Percentiles rank a stretch among this genome's conserved stretches.
Evolutionary conservation across 148 eudicot species (phyloP).

Genomic region (Cornus controversa): DNA sequence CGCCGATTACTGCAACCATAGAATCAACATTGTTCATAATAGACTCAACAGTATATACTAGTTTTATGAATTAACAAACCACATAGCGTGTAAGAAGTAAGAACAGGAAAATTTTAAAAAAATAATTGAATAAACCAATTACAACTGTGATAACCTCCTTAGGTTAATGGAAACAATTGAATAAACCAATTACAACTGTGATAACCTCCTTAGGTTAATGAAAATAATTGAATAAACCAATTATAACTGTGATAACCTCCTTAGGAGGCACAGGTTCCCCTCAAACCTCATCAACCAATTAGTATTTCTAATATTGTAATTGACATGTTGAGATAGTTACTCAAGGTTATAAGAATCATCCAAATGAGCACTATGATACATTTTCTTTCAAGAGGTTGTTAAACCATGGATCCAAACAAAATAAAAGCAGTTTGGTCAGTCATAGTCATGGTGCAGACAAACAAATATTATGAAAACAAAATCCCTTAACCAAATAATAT

Average conservation of each 20-base stretch:
- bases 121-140: neutral
- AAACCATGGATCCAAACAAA: neutral
- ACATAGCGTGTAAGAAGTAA: no score
- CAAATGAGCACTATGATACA: neutral
- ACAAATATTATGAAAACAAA: neutral
- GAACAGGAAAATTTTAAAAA: no score
- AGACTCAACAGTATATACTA: neutral
- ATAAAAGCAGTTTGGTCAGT: neutral
- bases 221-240: neutral
- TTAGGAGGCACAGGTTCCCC: neutral
- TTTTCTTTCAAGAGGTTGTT: neutral
- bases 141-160: no score
- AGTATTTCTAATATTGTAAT: neutral
- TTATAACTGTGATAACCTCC: no score
- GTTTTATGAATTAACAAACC: neutral
- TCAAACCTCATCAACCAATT: neutral
- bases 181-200: neutral
- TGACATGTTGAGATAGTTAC: neutral
- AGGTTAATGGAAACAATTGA: no score
- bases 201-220: no score
- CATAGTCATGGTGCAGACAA: neutral
- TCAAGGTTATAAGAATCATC: neutral
- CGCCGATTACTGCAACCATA: neutral
- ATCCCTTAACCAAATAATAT: neutral
- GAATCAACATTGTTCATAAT: slow-evolving; percentile 4